Conservation (phyloP, 208 protist genomes). For the Leptomonas pyrrhocoris region DNA sequence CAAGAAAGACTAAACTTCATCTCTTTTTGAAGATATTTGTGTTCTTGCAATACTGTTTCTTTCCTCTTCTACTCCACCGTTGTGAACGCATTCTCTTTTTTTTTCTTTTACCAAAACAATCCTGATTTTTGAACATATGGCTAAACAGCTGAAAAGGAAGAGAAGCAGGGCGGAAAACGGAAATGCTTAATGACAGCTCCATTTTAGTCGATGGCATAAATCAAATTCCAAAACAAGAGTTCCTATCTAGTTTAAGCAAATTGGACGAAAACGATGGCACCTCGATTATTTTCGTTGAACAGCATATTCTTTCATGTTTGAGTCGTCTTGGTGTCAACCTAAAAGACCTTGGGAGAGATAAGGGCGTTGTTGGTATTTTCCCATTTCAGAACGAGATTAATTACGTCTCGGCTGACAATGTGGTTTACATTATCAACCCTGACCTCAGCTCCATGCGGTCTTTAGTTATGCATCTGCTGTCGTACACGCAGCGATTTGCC, state of each 20-base stretch:
- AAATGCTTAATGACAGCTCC: constrained; percentile 2
- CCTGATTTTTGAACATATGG: no score
- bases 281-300: constrained; percentile 50
- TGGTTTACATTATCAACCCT: constrained; percentile 46
- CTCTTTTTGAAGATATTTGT: no score
- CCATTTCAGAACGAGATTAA: constrained; percentile 45
- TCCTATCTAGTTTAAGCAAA: constrained; percentile 18
- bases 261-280: constrained; percentile 27
- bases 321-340: constrained; percentile 24
- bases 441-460: constrained; percentile 47
- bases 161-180: no score
- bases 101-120: background rate
- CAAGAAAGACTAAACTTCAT: no score
- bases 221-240: constrained; percentile 40
- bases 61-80: no score
- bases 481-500: constrained; percentile 58
- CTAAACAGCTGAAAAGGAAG: no score
- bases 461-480: constrained; percentile 59
- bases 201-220: constrained; percentile 19
- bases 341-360: constrained; percentile 26
- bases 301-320: constrained; percentile 38
- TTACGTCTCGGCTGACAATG: constrained; percentile 48
- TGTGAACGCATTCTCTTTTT: no score
- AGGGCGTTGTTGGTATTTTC: constrained; percentile 47
- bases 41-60: no score